These are phyloP conservation scores for Sordariomycetes sp. DNA, from an alignment of 2,329 filamentous ascomycete genomes.

Conservation along the genomic window DNA sequence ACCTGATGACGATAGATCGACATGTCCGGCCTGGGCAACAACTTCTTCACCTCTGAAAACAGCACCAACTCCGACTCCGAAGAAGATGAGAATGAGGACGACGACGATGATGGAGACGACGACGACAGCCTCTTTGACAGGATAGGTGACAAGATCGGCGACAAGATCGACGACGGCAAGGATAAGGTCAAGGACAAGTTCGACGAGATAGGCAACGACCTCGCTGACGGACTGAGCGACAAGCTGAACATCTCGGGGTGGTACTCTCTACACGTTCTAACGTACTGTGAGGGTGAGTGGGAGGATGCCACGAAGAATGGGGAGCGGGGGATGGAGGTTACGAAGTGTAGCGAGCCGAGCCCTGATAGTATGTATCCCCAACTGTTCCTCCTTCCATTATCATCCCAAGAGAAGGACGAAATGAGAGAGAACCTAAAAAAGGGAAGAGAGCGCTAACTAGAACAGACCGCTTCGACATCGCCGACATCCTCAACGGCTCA, in stretches of 20 bases:
- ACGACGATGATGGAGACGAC: slow-evolving; percentile 9
- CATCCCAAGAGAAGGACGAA: neutral
- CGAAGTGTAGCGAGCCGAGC: slow-evolving; percentile 16
- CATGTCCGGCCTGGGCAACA: slow-evolving; percentile 22
- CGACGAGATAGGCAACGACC: slow-evolving; percentile 23
- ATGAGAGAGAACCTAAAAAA: neutral
- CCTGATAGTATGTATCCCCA: neutral
- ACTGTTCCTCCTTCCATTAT: neutral
- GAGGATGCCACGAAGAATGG: slow-evolving; percentile 22
- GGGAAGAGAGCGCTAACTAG: neutral
- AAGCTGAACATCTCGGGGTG: slow-evolving; percentile 33
- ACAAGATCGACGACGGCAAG: slow-evolving; percentile 9
- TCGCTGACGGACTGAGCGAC: slow-evolving; percentile 24
- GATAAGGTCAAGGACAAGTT: slow-evolving; percentile 12
- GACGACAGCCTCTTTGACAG: slow-evolving; percentile 7
- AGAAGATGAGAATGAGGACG: slow-evolving; percentile 10
- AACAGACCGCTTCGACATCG: slow-evolving; percentile 29
- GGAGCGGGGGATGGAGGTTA: slow-evolving; percentile 17
- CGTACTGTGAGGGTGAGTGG: slow-evolving; percentile 30
- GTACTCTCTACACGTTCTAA: slow-evolving; percentile 37
- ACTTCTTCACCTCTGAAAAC: slow-evolving; percentile 13
- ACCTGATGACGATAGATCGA: slow-evolving; percentile 16
- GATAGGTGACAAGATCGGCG: slow-evolving; percentile 14
- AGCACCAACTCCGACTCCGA: slow-evolving; percentile 9
- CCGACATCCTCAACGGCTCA: slow-evolving; percentile 26